Evolutionary conservation across 192 early-diverging fungal species (phyloP), one percentile per base, ranked within the genome.

Genomic region (Diversispora eburnea): DNA sequence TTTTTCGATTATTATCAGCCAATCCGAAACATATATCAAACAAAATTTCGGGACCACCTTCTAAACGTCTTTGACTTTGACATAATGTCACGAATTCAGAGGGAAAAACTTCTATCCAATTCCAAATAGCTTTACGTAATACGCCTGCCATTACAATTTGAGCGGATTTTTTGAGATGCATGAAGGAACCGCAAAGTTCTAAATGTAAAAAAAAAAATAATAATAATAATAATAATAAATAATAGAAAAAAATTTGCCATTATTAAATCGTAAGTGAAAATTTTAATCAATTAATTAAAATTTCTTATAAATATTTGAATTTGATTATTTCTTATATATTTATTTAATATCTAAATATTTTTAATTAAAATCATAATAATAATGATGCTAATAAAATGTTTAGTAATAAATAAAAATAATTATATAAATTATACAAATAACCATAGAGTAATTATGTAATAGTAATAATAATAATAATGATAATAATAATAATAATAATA

Each of bases 101-200:
- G 0, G 92, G 90, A 75, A 93, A 96, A 10, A 88, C 86, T 66
- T 93, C 89, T 48, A 98, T 95, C 89, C 94, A 98, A 79, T 91
- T 90, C 95, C 94, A 97, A 72, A 98, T 93, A 5, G 87, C 88
- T 39, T 90, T 88, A 20, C 93, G 87, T 64, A 96, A 82, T 13
- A 91, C 85, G 9, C 90, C 83, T 0, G 92, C 90, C 75, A 91
- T 80, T n/a, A 89, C 81, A 15, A 90, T 84, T 67, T 95, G 95
- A 5, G 91, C 88, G 4, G 85, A 78, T 8, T 85, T 81, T 70
- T 90, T 91, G 65, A 93, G 82, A 70, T 84, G 80, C 45, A 82
- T 51, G 74, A 88, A 88, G 3, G 79, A 77, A 17, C 81, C 72
- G 22, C 82, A 81, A 47, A 88, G 60, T 56, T 84, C 86, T 88